phyloP scores from a whole-genome alignment of 2,329 filamentous ascomycete genomes.

The Beauveria varroae region DNA sequence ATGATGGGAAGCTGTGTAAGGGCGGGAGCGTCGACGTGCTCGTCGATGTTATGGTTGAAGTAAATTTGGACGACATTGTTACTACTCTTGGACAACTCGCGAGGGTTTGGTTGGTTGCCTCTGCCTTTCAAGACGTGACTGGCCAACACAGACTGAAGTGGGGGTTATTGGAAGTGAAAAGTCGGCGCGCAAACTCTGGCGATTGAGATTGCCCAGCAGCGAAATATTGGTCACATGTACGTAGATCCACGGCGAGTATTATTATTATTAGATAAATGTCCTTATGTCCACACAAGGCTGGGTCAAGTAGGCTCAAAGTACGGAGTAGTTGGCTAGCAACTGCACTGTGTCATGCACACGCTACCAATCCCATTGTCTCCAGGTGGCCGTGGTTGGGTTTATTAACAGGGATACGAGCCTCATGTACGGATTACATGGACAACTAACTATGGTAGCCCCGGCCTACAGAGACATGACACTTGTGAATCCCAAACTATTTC shows the following conservation, averaged over 20 bases:
- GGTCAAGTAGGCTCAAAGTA: not conserved
- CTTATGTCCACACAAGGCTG: not conserved
- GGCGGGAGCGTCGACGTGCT: not conserved
- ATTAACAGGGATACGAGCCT: not conserved
- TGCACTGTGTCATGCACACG: not conserved
- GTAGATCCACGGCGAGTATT: not conserved
- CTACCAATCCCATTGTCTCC: slow-evolving; percentile 1
- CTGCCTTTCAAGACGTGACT: too few species aligned
- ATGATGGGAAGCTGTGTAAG: slow-evolving; percentile 8
- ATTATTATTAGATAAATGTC: not conserved
- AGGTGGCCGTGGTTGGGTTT: not conserved
- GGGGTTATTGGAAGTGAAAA: not conserved
- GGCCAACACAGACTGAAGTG: too few species aligned
- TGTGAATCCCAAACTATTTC: too few species aligned
- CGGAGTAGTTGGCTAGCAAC: not conserved
- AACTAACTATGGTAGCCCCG: not conserved
- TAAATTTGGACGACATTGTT: not conserved
- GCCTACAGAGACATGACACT: not conserved
- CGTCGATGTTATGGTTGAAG: not conserved
- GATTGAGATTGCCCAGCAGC: not conserved
- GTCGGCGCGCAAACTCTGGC: not conserved
- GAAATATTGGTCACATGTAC: not conserved
- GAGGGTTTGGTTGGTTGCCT: not conserved
- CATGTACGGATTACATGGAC: too few species aligned
- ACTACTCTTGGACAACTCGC: not conserved